phyloP scores from a whole-genome alignment of 1,139 yeast genomes.

The Taiozyma onychis region DNA sequence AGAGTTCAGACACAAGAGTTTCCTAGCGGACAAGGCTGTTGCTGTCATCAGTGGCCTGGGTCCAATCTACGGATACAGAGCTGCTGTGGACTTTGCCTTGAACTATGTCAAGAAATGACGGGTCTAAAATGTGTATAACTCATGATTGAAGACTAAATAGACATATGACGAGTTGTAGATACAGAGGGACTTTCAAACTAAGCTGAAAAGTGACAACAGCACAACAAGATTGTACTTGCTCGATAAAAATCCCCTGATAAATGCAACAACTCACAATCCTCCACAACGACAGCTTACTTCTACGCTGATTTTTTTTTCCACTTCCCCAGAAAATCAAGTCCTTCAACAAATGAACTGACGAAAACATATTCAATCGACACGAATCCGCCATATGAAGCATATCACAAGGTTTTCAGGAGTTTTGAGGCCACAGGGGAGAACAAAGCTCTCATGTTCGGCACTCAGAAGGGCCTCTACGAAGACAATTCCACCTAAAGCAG shows the following conservation, averaged over 20 bases:
- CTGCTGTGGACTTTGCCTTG: slow-evolving; percentile 40
- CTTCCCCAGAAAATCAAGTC: background rate
- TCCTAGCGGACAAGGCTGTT: slow-evolving; percentile 42
- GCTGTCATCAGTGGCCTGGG: slow-evolving; percentile 46
- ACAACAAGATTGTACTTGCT: no score
- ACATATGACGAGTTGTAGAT: background rate
- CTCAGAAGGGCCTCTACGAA: background rate
- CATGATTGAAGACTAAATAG: background rate
- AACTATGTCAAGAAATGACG: slow-evolving; percentile 26
- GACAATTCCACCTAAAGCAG: background rate
- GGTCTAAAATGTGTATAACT: background rate
- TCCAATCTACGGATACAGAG: slow-evolving; percentile 41
- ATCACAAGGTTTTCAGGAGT: background rate
- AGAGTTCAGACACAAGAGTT: slow-evolving; percentile 44
- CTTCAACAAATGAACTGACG: background rate
- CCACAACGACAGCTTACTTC: background rate
- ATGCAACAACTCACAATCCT: background rate
- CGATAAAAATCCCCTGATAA: no score
- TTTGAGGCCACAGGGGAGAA: background rate
- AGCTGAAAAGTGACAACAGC: no score
- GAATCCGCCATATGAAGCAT: background rate
- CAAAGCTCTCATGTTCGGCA: background rate
- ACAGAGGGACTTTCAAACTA: background rate
- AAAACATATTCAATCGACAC: background rate
- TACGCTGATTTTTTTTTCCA: background rate